Conservation (phyloP, 192 early-diverging fungal species). For the Backusella circina region DNA sequence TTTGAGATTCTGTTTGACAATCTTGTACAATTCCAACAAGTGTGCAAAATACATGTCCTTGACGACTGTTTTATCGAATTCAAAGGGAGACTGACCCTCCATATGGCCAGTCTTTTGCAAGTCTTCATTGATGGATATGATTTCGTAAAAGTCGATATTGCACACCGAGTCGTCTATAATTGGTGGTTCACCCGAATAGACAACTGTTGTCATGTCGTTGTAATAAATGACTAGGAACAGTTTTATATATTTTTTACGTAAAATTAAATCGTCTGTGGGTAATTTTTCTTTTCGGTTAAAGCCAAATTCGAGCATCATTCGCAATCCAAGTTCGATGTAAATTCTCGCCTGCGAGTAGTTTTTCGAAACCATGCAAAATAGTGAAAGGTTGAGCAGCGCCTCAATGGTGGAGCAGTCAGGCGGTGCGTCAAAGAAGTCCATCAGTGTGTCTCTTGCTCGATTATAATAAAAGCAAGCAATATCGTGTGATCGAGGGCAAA, state of each 20-base stretch:
- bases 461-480: conserved; percentile 28
- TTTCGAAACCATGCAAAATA: conserved; percentile 33
- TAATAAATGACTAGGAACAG: conserved; percentile 34
- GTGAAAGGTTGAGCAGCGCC: conserved; percentile 28
- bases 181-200: conserved; percentile 25
- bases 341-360: conserved; percentile 32
- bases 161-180: conserved; percentile 22
- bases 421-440: conserved; percentile 30
- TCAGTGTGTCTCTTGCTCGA: conserved; percentile 23
- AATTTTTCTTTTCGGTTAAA: conserved; percentile 16
- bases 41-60: conserved; percentile 33
- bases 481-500: conserved; percentile 20
- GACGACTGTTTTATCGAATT: conserved; percentile 12
- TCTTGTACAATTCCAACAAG: conserved; percentile 16
- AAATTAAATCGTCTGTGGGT: conserved; percentile 14
- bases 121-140: conserved; percentile 15
- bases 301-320: conserved; percentile 34
- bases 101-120: not conserved
- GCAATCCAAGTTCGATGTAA: conserved; percentile 31
- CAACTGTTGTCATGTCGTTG: conserved; percentile 14
- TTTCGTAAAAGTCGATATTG: conserved; percentile 33
- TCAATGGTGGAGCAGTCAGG: conserved; percentile 34
- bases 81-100: not conserved
- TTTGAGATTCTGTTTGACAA: conserved; percentile 16
- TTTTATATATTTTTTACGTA: conserved; percentile 26